A percentile compares a stretch with the other conserved stretches of the same genome.
Conservation (phyloP, 73 alveolate genomes). For the Stentor roeselii region DNA sequence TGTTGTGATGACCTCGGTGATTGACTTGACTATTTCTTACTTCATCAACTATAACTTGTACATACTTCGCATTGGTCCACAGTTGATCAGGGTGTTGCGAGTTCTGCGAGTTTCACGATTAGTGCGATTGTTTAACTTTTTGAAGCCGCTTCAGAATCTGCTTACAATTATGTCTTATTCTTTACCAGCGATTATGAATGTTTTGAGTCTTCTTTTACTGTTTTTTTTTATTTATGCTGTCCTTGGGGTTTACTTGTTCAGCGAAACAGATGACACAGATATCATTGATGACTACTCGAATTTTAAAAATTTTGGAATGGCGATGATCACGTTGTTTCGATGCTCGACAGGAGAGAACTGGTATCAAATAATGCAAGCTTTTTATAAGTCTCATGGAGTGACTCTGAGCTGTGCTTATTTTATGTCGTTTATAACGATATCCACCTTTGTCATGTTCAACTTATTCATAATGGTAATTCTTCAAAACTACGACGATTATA, state of each 20-base stretch:
- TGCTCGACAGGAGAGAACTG: conserved; percentile 93
- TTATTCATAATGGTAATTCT: conserved; percentile 63
- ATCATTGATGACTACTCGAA: conserved; percentile 63
- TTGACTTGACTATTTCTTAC: conserved; percentile 72
- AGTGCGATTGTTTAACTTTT: conserved; percentile 58
- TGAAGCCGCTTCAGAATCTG: conserved; percentile 69
- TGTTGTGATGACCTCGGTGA: conserved; percentile 81
- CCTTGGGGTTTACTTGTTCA: conserved; percentile 87
- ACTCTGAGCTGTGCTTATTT: conserved; percentile 62
- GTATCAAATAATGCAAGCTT: conserved; percentile 65
- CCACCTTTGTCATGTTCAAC: conserved; percentile 56
- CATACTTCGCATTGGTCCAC: conserved; percentile 34
- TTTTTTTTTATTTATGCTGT: conserved; percentile 83
- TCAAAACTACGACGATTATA: conserved; percentile 55
- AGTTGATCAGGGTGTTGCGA: conserved; percentile 55
- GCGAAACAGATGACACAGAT: conserved; percentile 48
- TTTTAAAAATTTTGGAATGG: conserved; percentile 70
- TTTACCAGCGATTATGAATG: conserved; percentile 86
- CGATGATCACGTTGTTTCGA: conserved; percentile 68
- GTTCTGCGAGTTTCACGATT: conserved; percentile 67
- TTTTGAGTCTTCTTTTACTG: conserved; percentile 74
- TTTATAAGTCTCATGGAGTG: conserved; percentile 78
- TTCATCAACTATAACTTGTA: conserved; percentile 49
- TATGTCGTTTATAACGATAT: conserved; percentile 35
- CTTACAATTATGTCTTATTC: conserved; percentile 75